Evolutionary conservation across 139 green algal genomes (phyloP).

Genomic region (Asterochloris sp.): DNA sequence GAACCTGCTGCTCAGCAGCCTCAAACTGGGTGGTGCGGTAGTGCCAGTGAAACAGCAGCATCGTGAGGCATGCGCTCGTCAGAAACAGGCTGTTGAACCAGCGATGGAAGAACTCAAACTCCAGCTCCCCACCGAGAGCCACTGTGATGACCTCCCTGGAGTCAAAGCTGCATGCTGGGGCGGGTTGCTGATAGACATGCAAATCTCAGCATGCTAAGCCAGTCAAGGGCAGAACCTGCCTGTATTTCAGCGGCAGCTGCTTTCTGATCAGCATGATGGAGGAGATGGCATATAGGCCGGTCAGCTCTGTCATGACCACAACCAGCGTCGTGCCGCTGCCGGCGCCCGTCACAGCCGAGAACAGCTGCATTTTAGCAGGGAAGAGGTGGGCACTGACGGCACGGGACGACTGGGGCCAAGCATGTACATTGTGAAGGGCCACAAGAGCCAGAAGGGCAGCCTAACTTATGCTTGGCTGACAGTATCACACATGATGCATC

Average conservation of each 20-base stretch:
- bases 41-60: slow-evolving; percentile 41
- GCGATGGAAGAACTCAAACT: slow-evolving; percentile 83
- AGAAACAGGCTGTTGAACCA: slow-evolving; percentile 68
- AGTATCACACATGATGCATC: too few species aligned
- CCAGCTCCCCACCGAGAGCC: slow-evolving; percentile 72
- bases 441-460: too few species aligned
- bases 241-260: slow-evolving; percentile 70
- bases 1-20: too few species aligned
- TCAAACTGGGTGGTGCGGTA: not conserved
- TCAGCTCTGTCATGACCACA: slow-evolving; percentile 72
- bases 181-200: not conserved
- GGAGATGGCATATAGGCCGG: slow-evolving; percentile 79
- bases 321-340: slow-evolving; percentile 53
- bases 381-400: too few species aligned
- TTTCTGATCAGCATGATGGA: slow-evolving; percentile 80
- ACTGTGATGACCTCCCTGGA: slow-evolving; percentile 44
- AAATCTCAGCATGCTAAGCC: not conserved
- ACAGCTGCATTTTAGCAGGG: slow-evolving; percentile 36
- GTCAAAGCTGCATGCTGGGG: not conserved
- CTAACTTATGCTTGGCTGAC: too few species aligned
- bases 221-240: not conserved
- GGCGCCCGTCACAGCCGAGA: slow-evolving; percentile 46
- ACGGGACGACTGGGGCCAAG: too few species aligned
- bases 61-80: slow-evolving; percentile 33
- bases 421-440: too few species aligned